Conservation (phyloP, 192 early-diverging fungal species). For the Allomyces macrogynus region DNA sequence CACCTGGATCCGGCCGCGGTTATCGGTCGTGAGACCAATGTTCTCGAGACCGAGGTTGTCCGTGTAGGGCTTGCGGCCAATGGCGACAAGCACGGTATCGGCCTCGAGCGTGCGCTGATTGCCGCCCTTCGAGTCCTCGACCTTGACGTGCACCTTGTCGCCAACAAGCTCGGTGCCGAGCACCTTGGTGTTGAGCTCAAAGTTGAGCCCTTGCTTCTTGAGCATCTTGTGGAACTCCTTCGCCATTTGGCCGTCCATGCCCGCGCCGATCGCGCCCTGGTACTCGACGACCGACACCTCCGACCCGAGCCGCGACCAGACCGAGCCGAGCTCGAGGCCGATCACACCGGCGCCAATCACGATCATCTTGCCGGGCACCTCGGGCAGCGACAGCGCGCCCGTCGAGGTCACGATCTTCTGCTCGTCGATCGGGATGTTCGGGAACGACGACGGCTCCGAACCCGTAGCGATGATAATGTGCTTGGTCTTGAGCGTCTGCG, state of each 20-base stretch:
- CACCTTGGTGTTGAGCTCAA: constrained; percentile 96
- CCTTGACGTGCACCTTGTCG: constrained; percentile 70
- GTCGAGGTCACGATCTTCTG: constrained; percentile 94
- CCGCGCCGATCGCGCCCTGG: constrained; percentile 76
- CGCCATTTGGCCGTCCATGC: constrained; percentile 89
- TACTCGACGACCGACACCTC: constrained; percentile 94
- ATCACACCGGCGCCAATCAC: constrained; percentile 99
- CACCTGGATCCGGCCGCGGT: constrained; percentile 66
- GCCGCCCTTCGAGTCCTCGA: constrained; percentile 71
- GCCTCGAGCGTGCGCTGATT: constrained; percentile 64
- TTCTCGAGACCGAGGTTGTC: constrained; percentile 79
- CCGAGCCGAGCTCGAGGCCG: constrained; percentile 94
- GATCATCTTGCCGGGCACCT: constrained; percentile 94
- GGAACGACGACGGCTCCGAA: constrained; percentile 80
- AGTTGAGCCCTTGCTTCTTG: constrained; percentile 90
- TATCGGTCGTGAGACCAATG: constrained; percentile 72
- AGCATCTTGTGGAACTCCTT: constrained; percentile 81
- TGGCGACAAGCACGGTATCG: constrained; percentile 78
- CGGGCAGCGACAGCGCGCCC: constrained; percentile 77
- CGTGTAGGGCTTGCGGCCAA: constrained; percentile 88
- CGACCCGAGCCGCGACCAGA: constrained; percentile 86
- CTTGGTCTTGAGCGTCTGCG: constrained; percentile 59
- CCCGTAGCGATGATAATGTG: constrained; percentile 98
- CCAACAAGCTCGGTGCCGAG: constrained; percentile 58
- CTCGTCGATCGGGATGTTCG: constrained; percentile 78